phyloP scores from a whole-genome alignment of 1,139 yeast genomes.

The Candida sanyaensis region DNA sequence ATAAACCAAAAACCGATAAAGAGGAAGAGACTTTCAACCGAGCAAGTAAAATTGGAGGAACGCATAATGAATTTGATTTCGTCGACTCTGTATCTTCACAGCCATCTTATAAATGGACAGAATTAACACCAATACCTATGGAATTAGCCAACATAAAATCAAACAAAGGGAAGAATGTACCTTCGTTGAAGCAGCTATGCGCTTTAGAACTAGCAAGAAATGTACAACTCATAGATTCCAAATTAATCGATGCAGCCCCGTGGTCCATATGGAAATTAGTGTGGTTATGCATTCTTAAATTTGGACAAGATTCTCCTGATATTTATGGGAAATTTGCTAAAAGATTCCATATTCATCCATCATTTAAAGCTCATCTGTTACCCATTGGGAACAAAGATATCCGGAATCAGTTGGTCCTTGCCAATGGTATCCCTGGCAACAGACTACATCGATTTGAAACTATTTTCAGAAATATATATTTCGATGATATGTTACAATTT shows the following conservation, averaged over 20 bases:
- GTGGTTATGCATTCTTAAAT: constrained; percentile 31
- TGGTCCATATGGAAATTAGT: constrained; percentile 33
- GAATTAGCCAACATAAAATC: neutral
- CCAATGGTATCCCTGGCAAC: constrained; percentile 8
- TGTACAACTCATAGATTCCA: constrained; percentile 21
- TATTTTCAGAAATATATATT: constrained; percentile 28
- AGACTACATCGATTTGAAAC: constrained; percentile 36
- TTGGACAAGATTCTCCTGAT: constrained; percentile 32
- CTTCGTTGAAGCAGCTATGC: constrained; percentile 26
- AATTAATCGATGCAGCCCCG: constrained; percentile 26
- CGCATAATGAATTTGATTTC: constrained; percentile 12
- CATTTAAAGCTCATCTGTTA: constrained; percentile 28
- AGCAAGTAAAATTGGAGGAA: constrained; percentile 8
- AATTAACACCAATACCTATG: constrained; percentile 9
- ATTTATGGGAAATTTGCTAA: constrained; percentile 31
- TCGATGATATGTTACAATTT: constrained; percentile 20
- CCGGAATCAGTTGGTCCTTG: constrained; percentile 2
- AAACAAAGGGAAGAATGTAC: neutral
- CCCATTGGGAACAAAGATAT: neutral
- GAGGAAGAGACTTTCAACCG: neutral
- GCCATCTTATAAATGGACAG: constrained; percentile 22
- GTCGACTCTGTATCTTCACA: constrained; percentile 17
- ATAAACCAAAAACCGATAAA: neutral
- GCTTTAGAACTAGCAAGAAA: constrained; percentile 31
- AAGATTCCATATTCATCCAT: constrained; percentile 16